Evolutionary conservation across 2,329 filamentous ascomycete species (phyloP).

Genomic region (Aspergillus sp.): DNA sequence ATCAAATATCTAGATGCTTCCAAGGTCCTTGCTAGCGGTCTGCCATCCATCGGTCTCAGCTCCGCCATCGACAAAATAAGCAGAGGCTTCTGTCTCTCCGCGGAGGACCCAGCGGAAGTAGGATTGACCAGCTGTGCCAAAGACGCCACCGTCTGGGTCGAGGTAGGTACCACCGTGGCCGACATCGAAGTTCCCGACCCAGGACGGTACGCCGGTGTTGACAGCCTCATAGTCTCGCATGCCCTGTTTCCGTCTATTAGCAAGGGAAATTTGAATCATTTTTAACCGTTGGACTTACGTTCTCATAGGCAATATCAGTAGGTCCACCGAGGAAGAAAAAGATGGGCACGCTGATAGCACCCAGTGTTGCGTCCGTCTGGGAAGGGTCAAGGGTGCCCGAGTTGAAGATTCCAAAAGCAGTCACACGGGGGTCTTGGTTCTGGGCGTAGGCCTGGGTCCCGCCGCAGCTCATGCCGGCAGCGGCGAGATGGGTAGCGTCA

Average conservation of each 20-base stretch:
- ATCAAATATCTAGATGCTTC: too few relatives aligned
- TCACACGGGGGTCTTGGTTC: not conserved
- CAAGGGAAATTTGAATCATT: too few relatives aligned
- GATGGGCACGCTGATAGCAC: not conserved
- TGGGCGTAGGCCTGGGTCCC: not conserved
- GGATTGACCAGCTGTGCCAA: not conserved
- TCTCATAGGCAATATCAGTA: not conserved
- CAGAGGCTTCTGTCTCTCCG: not conserved
- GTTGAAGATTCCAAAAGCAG: not conserved
- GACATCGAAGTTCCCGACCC: not conserved
- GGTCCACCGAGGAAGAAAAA: not conserved
- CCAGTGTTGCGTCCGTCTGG: not conserved
- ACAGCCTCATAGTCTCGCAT: not conserved
- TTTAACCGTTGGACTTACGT: not conserved
- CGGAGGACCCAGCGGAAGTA: not conserved
- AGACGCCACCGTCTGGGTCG: not conserved
- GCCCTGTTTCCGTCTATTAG: too few relatives aligned
- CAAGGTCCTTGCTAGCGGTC: too few relatives aligned
- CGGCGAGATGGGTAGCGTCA: not conserved
- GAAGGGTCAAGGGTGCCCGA: not conserved
- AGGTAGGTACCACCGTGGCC: not conserved
- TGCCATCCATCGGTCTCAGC: not conserved
- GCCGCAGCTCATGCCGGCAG: not conserved
- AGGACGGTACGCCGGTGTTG: too few relatives aligned
- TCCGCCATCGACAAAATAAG: not conserved